Percentiles rank a stretch among this genome's conserved stretches.
These are phyloP conservation scores for Clonostachys rhizophaga DNA, from an alignment of 2,329 filamentous ascomycete genomes.

Conservation along the genomic window DNA sequence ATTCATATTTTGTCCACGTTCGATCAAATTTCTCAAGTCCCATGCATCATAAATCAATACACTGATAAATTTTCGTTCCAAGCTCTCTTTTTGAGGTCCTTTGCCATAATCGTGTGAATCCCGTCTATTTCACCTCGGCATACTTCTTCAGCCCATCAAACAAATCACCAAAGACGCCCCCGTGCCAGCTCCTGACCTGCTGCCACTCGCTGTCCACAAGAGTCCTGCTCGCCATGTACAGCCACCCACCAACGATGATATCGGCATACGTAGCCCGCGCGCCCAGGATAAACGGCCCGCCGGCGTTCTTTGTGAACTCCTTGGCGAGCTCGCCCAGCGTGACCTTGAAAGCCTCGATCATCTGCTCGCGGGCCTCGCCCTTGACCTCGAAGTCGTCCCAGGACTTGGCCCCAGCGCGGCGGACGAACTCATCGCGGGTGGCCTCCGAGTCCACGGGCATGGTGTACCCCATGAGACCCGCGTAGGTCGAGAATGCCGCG, in stretches of 20 bases:
- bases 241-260: slow-evolving; percentile 51
- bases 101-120: too few relatives aligned
- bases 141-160: slow-evolving; percentile 37
- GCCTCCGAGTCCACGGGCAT: slow-evolving; percentile 46
- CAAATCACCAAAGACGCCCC: slow-evolving; percentile 42
- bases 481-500: slow-evolving; percentile 42
- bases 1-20: too few relatives aligned
- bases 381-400: slow-evolving; percentile 37
- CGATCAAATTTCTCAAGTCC: too few relatives aligned
- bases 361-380: slow-evolving; percentile 30
- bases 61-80: too few relatives aligned
- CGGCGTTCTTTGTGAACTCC: slow-evolving; percentile 27
- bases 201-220: slow-evolving; percentile 42
- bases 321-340: slow-evolving; percentile 33
- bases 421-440: slow-evolving; percentile 39
- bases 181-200: slow-evolving; percentile 40
- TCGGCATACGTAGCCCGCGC: slow-evolving; percentile 44
- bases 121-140: slow-evolving; percentile 18
- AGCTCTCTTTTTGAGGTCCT: too few relatives aligned
- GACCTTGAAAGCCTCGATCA: slow-evolving; percentile 30
- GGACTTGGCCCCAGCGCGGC: slow-evolving; percentile 33
- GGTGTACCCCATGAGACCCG: slow-evolving; percentile 26
- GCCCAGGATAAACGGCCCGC: slow-evolving; percentile 45
- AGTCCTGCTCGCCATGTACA: slow-evolving; percentile 35
- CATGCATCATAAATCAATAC: too few relatives aligned